Evolutionary conservation across 495 filamentous ascomycete species (phyloP), one percentile per base, ranked within the genome.

Genomic region (Collariella sp.): DNA sequence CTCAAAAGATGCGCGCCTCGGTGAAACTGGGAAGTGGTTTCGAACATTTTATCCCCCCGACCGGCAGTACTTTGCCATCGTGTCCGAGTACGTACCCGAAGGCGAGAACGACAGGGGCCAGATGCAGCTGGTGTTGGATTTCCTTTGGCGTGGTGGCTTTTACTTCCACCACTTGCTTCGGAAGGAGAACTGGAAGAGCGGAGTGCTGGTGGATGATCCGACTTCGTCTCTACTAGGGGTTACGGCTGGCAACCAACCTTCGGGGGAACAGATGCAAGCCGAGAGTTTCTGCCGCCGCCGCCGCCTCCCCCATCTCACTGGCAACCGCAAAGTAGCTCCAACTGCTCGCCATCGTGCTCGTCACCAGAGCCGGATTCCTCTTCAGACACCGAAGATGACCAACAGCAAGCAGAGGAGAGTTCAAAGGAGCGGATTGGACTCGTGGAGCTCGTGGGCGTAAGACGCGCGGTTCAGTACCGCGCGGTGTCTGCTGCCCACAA

Each of bases 171-270:
- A 49, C 34, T 16, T 29, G 46, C 22, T 49, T 24, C 34, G 34
- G 20, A 39, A 49, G 33, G 46, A 49, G 34, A 39, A 49, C 46
- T 49, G 46, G 34, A 49, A 49, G 20, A 49, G 34, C 20, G 22
- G 46, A 2, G 34, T 49, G 34, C 46, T 26, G n/a, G 46, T 49
- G 20, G 46, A 48, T 20, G 15, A 11, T 49, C 46, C 12, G 34
- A 49, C 12, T n/a, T 49, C 13, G 26, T 39, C 7, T 29, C 46
- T 16, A 11, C 35, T 15, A 16, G 22, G 1, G 15, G 22, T 9
- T 38, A 39, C 11, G 1, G 2, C 0, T 49, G 46, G 46, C 46
- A 38, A 7, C 16, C 11, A 7, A 22, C 4, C n/a, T 18, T 16
- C 22, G 1, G 4, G 3, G 26, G 20, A 34, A 16, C 9, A 5